Conservation (phyloP, 192 early-diverging fungal species). For the Funneliformis mosseae region DNA sequence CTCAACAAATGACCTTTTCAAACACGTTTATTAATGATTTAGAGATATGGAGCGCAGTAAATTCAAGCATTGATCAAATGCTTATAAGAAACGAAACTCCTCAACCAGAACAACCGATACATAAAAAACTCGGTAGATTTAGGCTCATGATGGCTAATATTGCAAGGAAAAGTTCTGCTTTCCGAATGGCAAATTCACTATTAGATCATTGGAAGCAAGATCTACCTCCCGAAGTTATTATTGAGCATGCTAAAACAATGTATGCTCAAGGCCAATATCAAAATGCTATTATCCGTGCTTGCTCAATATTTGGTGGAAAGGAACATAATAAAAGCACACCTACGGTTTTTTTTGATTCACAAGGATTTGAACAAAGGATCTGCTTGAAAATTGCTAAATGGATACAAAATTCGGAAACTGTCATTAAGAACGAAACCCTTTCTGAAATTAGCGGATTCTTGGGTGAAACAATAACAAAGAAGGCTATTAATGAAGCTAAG, state of each 20-base stretch:
- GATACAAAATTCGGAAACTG: conserved; percentile 29
- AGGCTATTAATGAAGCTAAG: neutral
- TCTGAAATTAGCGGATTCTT: neutral
- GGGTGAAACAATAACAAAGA: neutral
- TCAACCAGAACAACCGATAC: neutral
- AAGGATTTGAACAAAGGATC: conserved; percentile 37
- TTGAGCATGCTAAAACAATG: conserved; percentile 27
- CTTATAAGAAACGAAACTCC: neutral
- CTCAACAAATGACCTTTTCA: conserved; percentile 7
- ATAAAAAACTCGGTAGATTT: neutral
- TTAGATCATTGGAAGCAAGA: conserved; percentile 11
- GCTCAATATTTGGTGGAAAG: conserved; percentile 28
- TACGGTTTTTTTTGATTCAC: conserved; percentile 3
- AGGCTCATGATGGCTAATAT: conserved; percentile 22
- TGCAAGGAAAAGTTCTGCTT: conserved; percentile 23
- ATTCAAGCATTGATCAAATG: conserved; percentile 8
- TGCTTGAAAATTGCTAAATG: conserved; percentile 49
- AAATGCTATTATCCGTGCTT: conserved; percentile 20
- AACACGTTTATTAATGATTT: conserved; percentile 10
- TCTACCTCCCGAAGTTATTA: neutral
- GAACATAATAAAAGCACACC: conserved; percentile 26
- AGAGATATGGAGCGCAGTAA: conserved; percentile 12
- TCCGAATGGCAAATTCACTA: neutral
- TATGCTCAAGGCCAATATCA: conserved; percentile 1
- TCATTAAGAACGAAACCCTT: neutral